Evolutionary conservation across 2,329 filamentous ascomycete species (phyloP).

Genomic region (Fusarium multiceps): DNA sequence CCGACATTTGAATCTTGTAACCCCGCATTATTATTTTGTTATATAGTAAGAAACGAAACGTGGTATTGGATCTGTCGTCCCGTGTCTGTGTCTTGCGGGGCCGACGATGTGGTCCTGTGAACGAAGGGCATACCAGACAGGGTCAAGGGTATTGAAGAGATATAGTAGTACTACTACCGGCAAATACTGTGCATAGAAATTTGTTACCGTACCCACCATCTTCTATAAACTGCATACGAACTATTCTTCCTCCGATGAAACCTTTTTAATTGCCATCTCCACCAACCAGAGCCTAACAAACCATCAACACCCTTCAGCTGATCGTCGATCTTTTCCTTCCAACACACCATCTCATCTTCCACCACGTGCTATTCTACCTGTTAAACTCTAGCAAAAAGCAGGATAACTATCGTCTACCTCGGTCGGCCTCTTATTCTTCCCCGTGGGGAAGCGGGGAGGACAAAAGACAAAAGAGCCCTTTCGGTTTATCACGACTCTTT

Average conservation of each 20-base stretch:
- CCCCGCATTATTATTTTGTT: neutral
- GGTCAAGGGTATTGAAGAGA: neutral
- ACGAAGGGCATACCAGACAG: neutral
- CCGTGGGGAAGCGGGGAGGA: constrained; percentile 37
- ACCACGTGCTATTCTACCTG: constrained; percentile 2
- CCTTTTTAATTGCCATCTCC: constrained; percentile 8
- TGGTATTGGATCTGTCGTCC: neutral
- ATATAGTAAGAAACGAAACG: neutral
- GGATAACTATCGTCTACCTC: constrained; percentile 17
- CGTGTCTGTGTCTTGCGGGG: neutral
- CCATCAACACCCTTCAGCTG: constrained; percentile 27
- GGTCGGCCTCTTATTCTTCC: constrained; percentile 19
- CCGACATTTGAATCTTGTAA: neutral
- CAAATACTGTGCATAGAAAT: neutral
- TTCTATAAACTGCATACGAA: neutral
- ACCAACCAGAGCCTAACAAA: constrained; percentile 31
- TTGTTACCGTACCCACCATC: constrained; percentile 19
- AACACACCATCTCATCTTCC: constrained; percentile 2
- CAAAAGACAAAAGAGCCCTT: neutral
- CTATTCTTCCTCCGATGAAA: constrained; percentile 3
- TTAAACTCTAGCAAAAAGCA: neutral
- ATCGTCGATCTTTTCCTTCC: constrained; percentile 29
- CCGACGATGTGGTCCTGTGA: neutral
- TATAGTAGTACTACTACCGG: neutral
- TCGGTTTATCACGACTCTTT: constrained; percentile 36